phyloP scores from a whole-genome alignment of 2,329 filamentous ascomycete genomes.

The Ophiocordyceps camponoti-saundersi region DNA sequence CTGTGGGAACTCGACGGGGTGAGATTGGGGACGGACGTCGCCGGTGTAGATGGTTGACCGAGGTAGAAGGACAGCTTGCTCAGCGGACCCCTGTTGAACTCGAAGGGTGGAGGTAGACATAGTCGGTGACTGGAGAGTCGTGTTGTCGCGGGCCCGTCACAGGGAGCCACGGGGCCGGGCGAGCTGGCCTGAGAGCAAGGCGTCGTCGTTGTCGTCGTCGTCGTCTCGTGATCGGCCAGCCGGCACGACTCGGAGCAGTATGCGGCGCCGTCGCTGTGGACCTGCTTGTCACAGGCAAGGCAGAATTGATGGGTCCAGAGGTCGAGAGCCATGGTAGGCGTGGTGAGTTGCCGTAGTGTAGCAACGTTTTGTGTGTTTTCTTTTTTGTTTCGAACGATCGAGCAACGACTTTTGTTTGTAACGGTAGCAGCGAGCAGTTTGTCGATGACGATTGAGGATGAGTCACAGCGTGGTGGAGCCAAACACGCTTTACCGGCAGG shows the following conservation, averaged over 20 bases:
- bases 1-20: conserved; percentile 67
- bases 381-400: neutral
- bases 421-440: neutral
- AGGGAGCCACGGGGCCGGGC: conserved; percentile 26
- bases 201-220: conserved; percentile 40
- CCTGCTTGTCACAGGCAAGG: conserved; percentile 69
- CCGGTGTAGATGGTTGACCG: conserved; percentile 3
- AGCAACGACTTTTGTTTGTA: neutral
- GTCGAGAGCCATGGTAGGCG: conserved; percentile 33
- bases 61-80: conserved; percentile 11
- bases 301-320: conserved; percentile 84
- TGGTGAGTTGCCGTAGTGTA: neutral
- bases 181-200: conserved; percentile 42
- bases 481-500: neutral
- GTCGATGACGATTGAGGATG: neutral
- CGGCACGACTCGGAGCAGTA: conserved; percentile 92
- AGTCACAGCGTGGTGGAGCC: neutral
- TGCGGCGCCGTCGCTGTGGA: conserved; percentile 58
- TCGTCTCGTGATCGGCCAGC: conserved; percentile 71
- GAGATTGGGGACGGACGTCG: conserved; percentile 22
- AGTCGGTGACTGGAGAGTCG: conserved; percentile 27
- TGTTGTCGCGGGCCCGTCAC: conserved; percentile 22
- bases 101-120: conserved; percentile 57
- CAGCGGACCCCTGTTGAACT: conserved; percentile 43
- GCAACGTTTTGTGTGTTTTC: neutral